These are phyloP conservation scores for Teratosphaeria zuluensis DNA, from an alignment of 2,329 filamentous ascomycete species.

Conservation along the genomic window DNA sequence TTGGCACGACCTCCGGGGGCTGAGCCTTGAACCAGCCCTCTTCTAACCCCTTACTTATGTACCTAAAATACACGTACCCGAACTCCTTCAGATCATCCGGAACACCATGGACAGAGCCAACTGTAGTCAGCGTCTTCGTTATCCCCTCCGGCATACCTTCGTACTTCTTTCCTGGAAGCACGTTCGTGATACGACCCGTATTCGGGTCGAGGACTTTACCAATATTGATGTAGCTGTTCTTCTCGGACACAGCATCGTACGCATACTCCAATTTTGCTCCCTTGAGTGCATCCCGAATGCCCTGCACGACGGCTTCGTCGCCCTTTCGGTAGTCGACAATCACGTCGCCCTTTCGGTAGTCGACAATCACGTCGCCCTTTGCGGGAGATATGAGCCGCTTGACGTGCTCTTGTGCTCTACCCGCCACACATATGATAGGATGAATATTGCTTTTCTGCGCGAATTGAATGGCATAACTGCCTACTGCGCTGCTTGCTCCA, in stretches of 20 bases:
- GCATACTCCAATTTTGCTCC: conserved; percentile 19
- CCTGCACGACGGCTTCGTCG: conserved; percentile 21
- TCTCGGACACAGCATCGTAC: conserved; percentile 25
- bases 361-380: conserved; percentile 49
- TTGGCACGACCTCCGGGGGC: conserved; percentile 40
- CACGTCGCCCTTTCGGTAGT: conserved; percentile 43
- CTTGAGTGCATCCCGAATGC: conserved; percentile 17
- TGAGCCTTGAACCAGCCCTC: conserved; percentile 30
- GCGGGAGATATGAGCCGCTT: conserved; percentile 40
- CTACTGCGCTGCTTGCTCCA: conserved; percentile 47
- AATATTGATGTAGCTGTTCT: conserved; percentile 28
- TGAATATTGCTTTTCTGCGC: conserved; percentile 46
- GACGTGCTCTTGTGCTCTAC: conserved; percentile 42
- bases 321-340: conserved; percentile 50
- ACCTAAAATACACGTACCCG: conserved; percentile 25
- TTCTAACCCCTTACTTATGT: conserved; percentile 22
- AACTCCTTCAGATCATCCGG: conserved; percentile 25
- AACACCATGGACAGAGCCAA: conserved; percentile 21
- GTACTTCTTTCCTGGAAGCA: conserved; percentile 30
- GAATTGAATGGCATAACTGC: conserved; percentile 49
- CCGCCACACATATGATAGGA: conserved; percentile 52
- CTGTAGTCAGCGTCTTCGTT: conserved; percentile 28
- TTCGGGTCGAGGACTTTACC: conserved; percentile 26
- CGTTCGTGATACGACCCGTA: conserved; percentile 25
- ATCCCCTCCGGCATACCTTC: conserved; percentile 32